Evolutionary conservation across 176 grass and related monocot genomes (phyloP).

Genomic region (Oryza nivara): DNA sequence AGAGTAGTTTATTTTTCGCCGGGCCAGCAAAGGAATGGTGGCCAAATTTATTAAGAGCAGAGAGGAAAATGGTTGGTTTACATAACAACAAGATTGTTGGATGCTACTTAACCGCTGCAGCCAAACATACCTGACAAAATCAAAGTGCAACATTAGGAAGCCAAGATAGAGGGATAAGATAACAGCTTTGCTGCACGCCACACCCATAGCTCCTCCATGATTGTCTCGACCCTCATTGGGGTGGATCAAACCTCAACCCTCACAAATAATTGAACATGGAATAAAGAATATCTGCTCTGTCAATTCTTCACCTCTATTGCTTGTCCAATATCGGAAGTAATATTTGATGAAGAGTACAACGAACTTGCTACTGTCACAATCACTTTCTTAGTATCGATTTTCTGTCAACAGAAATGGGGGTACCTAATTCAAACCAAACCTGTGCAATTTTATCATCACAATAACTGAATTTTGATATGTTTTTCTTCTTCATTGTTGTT

Average conservation of each 20-base stretch:
- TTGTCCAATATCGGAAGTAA: constrained; percentile 17
- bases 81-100: no score
- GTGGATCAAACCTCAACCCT: background rate
- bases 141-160: no score
- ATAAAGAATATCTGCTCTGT: background rate
- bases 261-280: background rate
- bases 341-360: constrained; percentile 11
- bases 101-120: no score
- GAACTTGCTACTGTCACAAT: background rate
- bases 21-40: no score
- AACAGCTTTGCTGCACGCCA: no score
- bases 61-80: no score
- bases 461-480: background rate
- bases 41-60: no score
- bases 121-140: no score
- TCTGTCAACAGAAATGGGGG: background rate
- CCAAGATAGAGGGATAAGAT: no score
- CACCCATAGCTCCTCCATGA: no score
- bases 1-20: no score
- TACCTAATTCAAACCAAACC: background rate
- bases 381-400: constrained; percentile 16
- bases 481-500: constrained; percentile 34
- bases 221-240: background rate
- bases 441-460: background rate
- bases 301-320: background rate